phyloP scores from a whole-genome alignment of 148 eudicot species.

The Nyssa sinensis region DNA sequence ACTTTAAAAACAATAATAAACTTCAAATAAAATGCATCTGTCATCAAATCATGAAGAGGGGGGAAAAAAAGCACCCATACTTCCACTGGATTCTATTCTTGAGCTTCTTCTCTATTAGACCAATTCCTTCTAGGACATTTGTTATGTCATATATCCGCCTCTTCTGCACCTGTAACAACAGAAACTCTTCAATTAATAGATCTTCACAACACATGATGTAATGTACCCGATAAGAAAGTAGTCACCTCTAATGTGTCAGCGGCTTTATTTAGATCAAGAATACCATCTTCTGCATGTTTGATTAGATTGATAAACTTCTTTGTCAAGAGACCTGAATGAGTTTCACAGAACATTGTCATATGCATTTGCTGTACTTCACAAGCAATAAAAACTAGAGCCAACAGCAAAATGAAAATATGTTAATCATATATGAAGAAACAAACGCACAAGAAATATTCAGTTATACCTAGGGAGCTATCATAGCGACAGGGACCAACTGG shows the following conservation, averaged over 20 bases:
- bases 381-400: conserved; percentile 3
- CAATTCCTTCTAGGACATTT: conserved; percentile 97
- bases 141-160: conserved; percentile 98
- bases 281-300: conserved; percentile 94
- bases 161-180: conserved; percentile 76
- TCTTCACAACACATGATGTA: conserved; percentile 3
- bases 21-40: background rate
- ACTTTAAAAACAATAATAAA: background rate
- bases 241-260: conserved; percentile 90
- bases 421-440: background rate
- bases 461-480: conserved; percentile 96
- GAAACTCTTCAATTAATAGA: conserved; percentile 15
- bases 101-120: conserved; percentile 92
- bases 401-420: background rate
- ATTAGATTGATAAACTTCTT: conserved; percentile 88
- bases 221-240: background rate
- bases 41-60: background rate
- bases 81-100: conserved; percentile 98
- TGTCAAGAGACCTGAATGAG: conserved; percentile 69
- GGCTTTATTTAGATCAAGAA: conserved; percentile 93
- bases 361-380: conserved; percentile 13
- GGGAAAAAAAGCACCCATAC: conserved; percentile 52
- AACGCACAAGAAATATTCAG: conserved; percentile 3
- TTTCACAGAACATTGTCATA: conserved; percentile 5
- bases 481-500: conserved; percentile 87